Percentiles rank a stretch among this genome's conserved stretches.
These are phyloP conservation scores for Xylaria multiplex DNA, from an alignment of 2,329 filamentous ascomycete species.

Conservation along the genomic window DNA sequence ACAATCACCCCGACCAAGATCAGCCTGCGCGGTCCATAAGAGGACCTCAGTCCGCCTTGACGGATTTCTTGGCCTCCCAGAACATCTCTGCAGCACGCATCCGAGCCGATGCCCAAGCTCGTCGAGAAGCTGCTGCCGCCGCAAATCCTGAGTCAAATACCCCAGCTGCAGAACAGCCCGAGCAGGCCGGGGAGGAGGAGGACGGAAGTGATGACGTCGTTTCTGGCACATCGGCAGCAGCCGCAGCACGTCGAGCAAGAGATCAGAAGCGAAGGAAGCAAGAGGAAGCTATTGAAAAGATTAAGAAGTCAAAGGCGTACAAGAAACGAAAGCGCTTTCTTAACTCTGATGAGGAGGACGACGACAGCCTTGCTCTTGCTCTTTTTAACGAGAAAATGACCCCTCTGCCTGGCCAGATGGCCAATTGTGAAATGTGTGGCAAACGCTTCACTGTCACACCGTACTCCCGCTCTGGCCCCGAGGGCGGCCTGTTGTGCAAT, in stretches of 20 bases:
- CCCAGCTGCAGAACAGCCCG: constrained; percentile 21
- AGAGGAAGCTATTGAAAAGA: constrained; percentile 67
- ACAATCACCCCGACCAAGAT: constrained; percentile 35
- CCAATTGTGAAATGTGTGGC: constrained; percentile 84
- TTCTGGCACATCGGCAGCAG: constrained; percentile 13
- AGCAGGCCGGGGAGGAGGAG: constrained; percentile 31
- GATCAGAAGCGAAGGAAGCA: constrained; percentile 63
- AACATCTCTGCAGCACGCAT: constrained; percentile 47
- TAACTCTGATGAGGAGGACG: constrained; percentile 53
- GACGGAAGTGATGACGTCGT: constrained; percentile 30
- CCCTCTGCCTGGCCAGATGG: constrained; percentile 83
- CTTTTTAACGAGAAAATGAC: constrained; percentile 59
- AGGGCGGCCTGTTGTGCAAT: constrained; percentile 86
- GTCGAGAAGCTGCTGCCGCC: constrained; percentile 33
- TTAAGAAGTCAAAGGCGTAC: constrained; percentile 68
- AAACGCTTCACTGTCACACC: constrained; percentile 94
- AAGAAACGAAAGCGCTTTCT: constrained; percentile 60
- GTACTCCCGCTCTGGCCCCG: constrained; percentile 82
- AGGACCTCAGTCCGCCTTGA: constrained; percentile 48
- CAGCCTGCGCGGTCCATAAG: constrained; percentile 38
- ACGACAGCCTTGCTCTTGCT: constrained; percentile 61
- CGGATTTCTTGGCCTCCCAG: constrained; percentile 47
- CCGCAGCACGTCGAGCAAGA: constrained; percentile 31
- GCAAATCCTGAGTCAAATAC: constrained; percentile 28
- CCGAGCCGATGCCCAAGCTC: constrained; percentile 38